These are phyloP conservation scores for Lactarius psammicola DNA, from an alignment of 768 basidiomycete genomes.

Conservation along the genomic window DNA sequence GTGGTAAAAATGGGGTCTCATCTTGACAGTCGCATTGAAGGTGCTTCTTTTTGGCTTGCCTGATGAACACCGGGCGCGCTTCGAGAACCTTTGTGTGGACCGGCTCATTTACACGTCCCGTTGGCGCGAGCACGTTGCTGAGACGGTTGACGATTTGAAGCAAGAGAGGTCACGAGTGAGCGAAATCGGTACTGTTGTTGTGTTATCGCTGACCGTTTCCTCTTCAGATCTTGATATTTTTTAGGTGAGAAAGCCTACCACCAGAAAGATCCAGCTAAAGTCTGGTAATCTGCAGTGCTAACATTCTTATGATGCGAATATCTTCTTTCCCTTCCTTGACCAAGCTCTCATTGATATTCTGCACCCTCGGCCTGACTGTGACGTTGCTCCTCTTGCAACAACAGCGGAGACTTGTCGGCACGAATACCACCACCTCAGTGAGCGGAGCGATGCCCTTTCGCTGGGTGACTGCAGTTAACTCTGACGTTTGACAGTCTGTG, in stretches of 20 bases:
- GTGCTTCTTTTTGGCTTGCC: slow-evolving; percentile 12
- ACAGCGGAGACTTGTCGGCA: not conserved
- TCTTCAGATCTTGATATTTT: slow-evolving; percentile 7
- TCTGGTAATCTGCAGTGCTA: slow-evolving; percentile 2
- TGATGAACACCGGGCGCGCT: not conserved
- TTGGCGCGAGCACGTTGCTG: slow-evolving; percentile 17
- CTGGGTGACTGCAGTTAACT: not conserved
- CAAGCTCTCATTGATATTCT: slow-evolving; percentile 6
- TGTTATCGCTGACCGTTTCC: not conserved
- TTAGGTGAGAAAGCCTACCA: slow-evolving; percentile 1
- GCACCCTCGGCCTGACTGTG: not conserved
- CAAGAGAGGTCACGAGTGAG: slow-evolving; percentile 5
- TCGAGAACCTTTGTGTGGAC: slow-evolving; percentile 13
- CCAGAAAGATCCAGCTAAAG: not conserved
- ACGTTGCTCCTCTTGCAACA: not conserved
- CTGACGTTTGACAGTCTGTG: not conserved
- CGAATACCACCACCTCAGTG: not conserved
- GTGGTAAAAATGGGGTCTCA: not conserved
- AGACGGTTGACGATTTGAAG: slow-evolving; percentile 6
- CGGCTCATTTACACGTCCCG: not conserved
- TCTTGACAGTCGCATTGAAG: not conserved
- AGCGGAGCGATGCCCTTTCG: not conserved
- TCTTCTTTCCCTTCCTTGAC: not conserved
- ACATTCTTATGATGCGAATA: slow-evolving; percentile 1
- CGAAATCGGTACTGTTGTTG: not conserved